Evolutionary conservation across 768 basidiomycete species (phyloP).

Genomic region (Mycena maculata): DNA sequence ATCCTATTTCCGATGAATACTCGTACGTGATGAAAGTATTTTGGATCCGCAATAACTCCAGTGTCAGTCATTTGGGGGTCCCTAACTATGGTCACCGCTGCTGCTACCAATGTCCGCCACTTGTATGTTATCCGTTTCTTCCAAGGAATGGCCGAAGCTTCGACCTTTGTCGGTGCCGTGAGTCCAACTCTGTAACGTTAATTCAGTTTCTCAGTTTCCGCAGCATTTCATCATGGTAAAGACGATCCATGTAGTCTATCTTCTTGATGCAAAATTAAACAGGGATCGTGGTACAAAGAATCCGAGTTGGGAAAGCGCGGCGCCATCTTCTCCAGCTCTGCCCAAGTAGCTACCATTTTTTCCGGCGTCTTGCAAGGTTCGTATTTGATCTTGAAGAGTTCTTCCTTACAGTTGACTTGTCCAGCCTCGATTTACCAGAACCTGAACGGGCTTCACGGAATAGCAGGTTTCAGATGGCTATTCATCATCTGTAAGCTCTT

Average conservation of each 20-base stretch:
- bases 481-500: constrained; percentile 30
- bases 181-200: constrained; percentile 38
- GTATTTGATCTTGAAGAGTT: background rate
- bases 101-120: constrained; percentile 21
- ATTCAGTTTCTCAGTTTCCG: background rate
- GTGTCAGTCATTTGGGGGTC: constrained; percentile 74
- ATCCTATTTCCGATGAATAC: constrained; percentile 67
- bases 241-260: background rate
- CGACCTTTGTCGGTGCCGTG: constrained; percentile 82
- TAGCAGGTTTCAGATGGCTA: constrained; percentile 31
- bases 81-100: constrained; percentile 53
- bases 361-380: constrained; percentile 34
- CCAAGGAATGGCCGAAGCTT: constrained; percentile 78
- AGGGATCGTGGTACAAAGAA: constrained; percentile 36
- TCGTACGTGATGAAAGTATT: constrained; percentile 4
- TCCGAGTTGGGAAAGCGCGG: constrained; percentile 30
- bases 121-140: constrained; percentile 78
- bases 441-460: constrained; percentile 23
- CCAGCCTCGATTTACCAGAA: constrained; percentile 21
- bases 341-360: constrained; percentile 34
- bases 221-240: constrained; percentile 26
- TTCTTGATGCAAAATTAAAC: background rate
- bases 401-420: background rate
- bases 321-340: constrained; percentile 34
- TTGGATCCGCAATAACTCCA: background rate